Conservation (phyloP, 78 protist species). For the Dictyostelium intermedium region DNA sequence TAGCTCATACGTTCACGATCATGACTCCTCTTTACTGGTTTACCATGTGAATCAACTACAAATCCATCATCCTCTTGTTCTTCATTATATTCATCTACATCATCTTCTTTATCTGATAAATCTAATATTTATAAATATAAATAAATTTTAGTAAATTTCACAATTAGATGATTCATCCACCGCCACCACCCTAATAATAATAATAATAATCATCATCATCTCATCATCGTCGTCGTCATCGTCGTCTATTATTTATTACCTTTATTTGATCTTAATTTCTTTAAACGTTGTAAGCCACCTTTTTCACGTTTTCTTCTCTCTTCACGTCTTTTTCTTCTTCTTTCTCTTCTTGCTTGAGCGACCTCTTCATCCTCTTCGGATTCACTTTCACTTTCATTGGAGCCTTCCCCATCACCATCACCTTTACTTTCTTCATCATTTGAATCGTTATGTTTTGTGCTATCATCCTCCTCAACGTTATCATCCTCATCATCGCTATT, state of each 20-base stretch:
- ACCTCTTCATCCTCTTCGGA: conserved; percentile 7
- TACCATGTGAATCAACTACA: conserved; percentile 14
- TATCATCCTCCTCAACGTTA: background rate
- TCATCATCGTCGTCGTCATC: too few relatives aligned
- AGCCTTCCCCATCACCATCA: conserved; percentile 12
- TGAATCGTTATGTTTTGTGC: background rate
- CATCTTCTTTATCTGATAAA: conserved; percentile 22
- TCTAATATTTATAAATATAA: conserved; percentile 5
- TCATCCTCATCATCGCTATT: background rate
- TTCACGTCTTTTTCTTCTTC: conserved; percentile 24
- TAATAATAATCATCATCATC: too few relatives aligned
- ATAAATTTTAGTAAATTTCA: background rate
- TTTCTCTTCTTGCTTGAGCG: background rate
- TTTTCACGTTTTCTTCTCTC: conserved; percentile 13
- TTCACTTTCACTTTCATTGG: background rate
- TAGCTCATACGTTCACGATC: background rate
- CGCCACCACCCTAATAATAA: too few relatives aligned
- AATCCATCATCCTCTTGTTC: conserved; percentile 32
- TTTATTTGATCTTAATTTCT: conserved; percentile 15
- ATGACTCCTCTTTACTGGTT: background rate
- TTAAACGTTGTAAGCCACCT: conserved; percentile 4
- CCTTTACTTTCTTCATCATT: background rate
- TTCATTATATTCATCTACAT: background rate
- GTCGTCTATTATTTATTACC: conserved; percentile 9
- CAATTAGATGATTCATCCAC: too few relatives aligned